Conservation (phyloP, 1,139 yeast species). For the Meyerozyma sp. region DNA sequence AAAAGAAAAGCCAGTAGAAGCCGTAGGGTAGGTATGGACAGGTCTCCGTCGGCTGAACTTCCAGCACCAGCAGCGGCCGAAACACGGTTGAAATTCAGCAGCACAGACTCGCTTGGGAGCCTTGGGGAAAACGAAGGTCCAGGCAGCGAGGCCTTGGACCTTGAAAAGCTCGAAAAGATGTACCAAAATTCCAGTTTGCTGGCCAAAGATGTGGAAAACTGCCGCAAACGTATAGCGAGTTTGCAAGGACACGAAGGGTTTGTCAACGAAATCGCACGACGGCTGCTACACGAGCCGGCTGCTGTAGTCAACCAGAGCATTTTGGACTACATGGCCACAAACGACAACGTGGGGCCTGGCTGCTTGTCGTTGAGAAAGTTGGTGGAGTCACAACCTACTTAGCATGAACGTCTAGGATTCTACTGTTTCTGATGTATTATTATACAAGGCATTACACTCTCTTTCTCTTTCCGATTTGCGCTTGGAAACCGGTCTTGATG, state of each 20-base stretch:
- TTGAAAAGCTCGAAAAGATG: not conserved
- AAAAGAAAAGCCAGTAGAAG: not conserved
- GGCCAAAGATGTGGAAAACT: not conserved
- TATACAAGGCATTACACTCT: conserved; percentile 25
- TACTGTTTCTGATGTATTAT: not conserved
- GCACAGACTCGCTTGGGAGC: not conserved
- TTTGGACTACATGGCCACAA: conserved; percentile 44
- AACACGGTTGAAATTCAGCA: not conserved
- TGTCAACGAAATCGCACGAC: not conserved
- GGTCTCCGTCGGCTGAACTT: not conserved
- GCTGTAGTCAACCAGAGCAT: conserved; percentile 18
- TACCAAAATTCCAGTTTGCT: not conserved
- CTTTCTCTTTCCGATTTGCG: conserved; percentile 80
- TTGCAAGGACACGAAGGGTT: not conserved
- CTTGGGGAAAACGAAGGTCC: not conserved
- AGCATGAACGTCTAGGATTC: conserved; percentile 1
- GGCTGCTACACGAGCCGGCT: not conserved
- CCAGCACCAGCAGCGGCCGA: not conserved
- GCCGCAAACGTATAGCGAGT: not conserved
- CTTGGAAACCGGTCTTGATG: conserved; percentile 99
- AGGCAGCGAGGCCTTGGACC: not conserved
- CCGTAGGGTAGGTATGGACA: not conserved
- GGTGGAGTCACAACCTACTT: conserved; percentile 23
- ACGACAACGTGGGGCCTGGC: conserved; percentile 53
- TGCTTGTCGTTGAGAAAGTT: conserved; percentile 50